Evolutionary conservation across 23 red algal genomes (phyloP), one percentile per base, ranked within the genome.

Genomic region (Gracilariopsis chorda): DNA sequence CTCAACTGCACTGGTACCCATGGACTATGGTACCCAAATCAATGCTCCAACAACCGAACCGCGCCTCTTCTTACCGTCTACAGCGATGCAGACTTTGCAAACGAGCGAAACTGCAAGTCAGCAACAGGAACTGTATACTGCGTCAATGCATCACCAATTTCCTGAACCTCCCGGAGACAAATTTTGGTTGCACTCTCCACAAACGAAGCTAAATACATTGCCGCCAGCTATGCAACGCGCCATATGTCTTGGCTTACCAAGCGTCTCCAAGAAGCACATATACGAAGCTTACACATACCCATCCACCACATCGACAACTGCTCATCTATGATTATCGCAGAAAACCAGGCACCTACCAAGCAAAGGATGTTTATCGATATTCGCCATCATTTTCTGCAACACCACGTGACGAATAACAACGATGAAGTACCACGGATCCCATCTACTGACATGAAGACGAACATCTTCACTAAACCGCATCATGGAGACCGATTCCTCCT

Each of bases 391-490:
- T 47, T 35, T 12, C 13, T 36, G n/a, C 67, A 73, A 73, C 36
- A 73, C 28, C 42, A 41, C 14, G 33, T 73, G 6, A 4, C 2
- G 23, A 76, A 23, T 25, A 42, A 47, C 6, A 76, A 34, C 13
- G 12, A 43, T 25, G 14, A 45, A 19, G 28, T 76, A 3, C 5
- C 28, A 10, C 30, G 30, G n/a, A 56, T 45, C 51, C 79, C 19
- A n/a, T 40, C 51, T 19, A 36, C 52, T 39, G 1, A 84, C 16
- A 84, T 84, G 79, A 13, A 20, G 7, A 55, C 79, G 19, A 39
- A 84, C 30, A 84, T 64, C 33, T 84, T 84, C 34, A 65, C 79
- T 0, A 65, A 84, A 43, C 55, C 48, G 28, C 1, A 14, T 33
- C 59, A 33, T 21, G 3, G 7, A 25, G 59, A 64, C 7, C 7